Percentiles rank a stretch among this genome's conserved stretches.
Evolutionary conservation across 108 stramenopile species (phyloP).

Genomic region (Skeletonema menzelii): DNA sequence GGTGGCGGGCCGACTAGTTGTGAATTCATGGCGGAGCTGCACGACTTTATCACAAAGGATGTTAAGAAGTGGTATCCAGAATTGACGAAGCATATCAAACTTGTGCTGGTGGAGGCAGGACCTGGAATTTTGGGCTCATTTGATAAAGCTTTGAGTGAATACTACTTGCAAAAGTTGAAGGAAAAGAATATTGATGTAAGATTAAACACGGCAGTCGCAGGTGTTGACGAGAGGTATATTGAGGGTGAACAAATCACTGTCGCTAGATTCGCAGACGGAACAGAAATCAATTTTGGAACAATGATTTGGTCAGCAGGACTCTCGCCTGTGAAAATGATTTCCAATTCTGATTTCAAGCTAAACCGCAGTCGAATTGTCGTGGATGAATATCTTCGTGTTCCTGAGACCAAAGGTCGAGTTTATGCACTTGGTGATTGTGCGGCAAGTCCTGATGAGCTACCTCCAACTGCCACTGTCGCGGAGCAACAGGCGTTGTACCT

Average conservation of each 20-base stretch:
- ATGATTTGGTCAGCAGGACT: slow-evolving; percentile 94
- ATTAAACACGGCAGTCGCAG: slow-evolving; percentile 73
- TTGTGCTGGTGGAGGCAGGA: slow-evolving; percentile 93
- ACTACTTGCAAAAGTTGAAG: slow-evolving; percentile 65
- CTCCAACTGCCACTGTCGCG: slow-evolving; percentile 91
- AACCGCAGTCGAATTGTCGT: slow-evolving; percentile 71
- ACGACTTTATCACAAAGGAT: slow-evolving; percentile 90
- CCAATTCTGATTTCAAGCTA: slow-evolving; percentile 40
- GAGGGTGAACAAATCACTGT: slow-evolving; percentile 57
- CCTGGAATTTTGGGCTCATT: slow-evolving; percentile 91
- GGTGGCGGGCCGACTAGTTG: slow-evolving; percentile 97
- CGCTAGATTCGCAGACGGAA: slow-evolving; percentile 80
- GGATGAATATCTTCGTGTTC: slow-evolving; percentile 89
- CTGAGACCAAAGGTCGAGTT: slow-evolving; percentile 78
- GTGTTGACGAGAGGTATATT: slow-evolving; percentile 54
- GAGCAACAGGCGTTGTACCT: slow-evolving; percentile 88
- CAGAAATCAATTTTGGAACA: slow-evolving; percentile 80
- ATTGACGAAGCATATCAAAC: slow-evolving; percentile 64
- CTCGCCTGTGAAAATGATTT: slow-evolving; percentile 38
- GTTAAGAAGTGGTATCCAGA: slow-evolving; percentile 89
- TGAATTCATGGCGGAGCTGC: slow-evolving; percentile 94
- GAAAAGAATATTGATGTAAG: slow-evolving; percentile 78
- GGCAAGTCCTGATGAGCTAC: slow-evolving; percentile 60
- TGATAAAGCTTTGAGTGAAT: slow-evolving; percentile 76
- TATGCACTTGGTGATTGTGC: slow-evolving; percentile 96